Conservation (phyloP, 2,329 filamentous ascomycete species). For the Ustulina deusta region DNA sequence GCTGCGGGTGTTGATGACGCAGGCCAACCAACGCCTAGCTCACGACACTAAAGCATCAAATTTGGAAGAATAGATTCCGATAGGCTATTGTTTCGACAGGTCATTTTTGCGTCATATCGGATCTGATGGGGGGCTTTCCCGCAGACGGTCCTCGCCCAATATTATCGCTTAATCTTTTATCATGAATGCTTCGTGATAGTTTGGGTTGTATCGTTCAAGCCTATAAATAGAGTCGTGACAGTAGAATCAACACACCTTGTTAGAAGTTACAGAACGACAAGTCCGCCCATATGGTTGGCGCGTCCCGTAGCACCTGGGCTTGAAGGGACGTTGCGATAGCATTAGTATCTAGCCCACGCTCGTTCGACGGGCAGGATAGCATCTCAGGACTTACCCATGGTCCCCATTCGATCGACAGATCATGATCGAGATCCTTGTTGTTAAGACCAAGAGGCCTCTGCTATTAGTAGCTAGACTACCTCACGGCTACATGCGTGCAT, state of each 20-base stretch:
- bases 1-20: background rate
- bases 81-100: background rate
- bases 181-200: background rate
- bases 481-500: background rate
- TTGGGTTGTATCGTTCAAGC: background rate
- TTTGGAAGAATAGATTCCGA: background rate
- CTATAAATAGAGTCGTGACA: background rate
- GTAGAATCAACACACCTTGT: background rate
- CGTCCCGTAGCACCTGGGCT: background rate
- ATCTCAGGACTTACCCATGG: background rate
- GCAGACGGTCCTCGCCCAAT: background rate
- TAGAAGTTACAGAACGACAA: background rate
- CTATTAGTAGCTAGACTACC: background rate
- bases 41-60: background rate
- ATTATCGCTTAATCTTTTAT: constrained; percentile 3
- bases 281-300: background rate
- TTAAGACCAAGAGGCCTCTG: background rate
- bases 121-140: background rate
- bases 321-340: background rate
- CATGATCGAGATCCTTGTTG: background rate
- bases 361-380: background rate
- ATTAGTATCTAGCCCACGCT: background rate
- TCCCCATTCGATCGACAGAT: background rate
- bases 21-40: background rate
- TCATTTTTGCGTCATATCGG: background rate